Conservation (phyloP, 768 basidiomycete species). For the Lactarius hatsudake region DNA sequence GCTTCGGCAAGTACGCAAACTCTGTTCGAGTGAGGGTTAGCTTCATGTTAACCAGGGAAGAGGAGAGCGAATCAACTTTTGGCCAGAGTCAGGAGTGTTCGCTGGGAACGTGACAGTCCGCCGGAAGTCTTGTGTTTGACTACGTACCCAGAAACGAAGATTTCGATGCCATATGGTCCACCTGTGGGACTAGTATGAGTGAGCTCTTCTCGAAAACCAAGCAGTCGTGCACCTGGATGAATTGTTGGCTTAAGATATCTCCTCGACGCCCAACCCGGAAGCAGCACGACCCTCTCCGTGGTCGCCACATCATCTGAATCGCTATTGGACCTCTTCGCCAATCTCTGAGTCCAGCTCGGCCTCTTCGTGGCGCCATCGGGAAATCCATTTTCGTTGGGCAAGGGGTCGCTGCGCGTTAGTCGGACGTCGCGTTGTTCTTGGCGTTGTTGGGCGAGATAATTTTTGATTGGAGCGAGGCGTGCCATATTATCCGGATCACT, state of each 20-base stretch:
- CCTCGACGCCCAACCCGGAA: conserved; percentile 80
- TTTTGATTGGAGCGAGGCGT: conserved; percentile 41
- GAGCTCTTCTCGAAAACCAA: background rate
- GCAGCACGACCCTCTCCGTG: conserved; percentile 54
- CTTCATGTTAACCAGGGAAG: background rate
- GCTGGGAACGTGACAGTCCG: conserved; percentile 66
- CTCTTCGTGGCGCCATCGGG: conserved; percentile 29
- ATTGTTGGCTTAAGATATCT: conserved; percentile 38
- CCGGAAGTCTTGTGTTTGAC: conserved; percentile 57
- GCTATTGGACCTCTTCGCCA: conserved; percentile 29
- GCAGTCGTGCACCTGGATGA: conserved; percentile 31
- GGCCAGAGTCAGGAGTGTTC: conserved; percentile 72
- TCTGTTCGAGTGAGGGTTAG: conserved; percentile 6
- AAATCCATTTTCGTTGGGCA: conserved; percentile 30
- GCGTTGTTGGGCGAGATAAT: conserved; percentile 49
- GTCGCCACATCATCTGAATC: conserved; percentile 28
- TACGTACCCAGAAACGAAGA: conserved; percentile 78
- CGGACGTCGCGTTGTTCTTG: conserved; percentile 44
- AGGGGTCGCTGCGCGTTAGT: conserved; percentile 22
- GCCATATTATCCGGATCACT: too few species aligned
- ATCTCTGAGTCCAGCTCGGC: conserved; percentile 54
- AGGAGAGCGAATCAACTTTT: conserved; percentile 50
- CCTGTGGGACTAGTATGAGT: conserved; percentile 36
- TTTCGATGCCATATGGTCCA: conserved; percentile 61
- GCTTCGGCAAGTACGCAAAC: conserved; percentile 26